phyloP scores from a whole-genome alignment of 768 basidiomycete species.

The Mycena maculata region DNA sequence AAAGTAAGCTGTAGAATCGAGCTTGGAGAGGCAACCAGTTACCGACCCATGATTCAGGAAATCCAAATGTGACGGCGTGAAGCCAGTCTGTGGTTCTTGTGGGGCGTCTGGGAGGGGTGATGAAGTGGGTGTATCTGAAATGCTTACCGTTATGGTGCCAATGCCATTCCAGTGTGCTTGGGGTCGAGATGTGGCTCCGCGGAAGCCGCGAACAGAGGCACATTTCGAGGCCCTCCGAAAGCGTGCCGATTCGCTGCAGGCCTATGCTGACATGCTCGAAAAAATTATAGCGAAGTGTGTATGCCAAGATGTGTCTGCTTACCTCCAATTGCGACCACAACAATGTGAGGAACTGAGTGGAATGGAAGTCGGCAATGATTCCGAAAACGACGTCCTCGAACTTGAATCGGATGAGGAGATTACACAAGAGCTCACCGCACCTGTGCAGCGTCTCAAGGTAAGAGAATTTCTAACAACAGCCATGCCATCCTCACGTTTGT shows the following conservation, averaged over 20 bases:
- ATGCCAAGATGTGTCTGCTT: slow-evolving; percentile 27
- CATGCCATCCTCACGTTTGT: neutral
- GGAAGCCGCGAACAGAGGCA: slow-evolving; percentile 28
- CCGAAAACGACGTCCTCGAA: neutral
- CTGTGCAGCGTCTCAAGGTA: slow-evolving; percentile 27
- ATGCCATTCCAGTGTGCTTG: slow-evolving; percentile 6
- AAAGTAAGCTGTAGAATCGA: neutral
- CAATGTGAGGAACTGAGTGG: neutral
- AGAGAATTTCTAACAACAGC: neutral
- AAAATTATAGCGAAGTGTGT: slow-evolving; percentile 17
- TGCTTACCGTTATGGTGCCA: neutral
- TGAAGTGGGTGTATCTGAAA: neutral
- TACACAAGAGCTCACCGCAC: slow-evolving; percentile 21
- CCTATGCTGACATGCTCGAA: slow-evolving; percentile 15
- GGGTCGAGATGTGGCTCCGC: slow-evolving; percentile 7
- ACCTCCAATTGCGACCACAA: slow-evolving; percentile 14
- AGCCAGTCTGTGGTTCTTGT: slow-evolving; percentile 27
- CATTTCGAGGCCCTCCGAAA: slow-evolving; percentile 34
- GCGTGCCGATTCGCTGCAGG: slow-evolving; percentile 27
- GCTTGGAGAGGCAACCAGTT: too few species aligned
- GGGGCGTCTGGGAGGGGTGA: slow-evolving; percentile 11
- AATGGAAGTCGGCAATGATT: slow-evolving; percentile 2
- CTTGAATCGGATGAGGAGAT: slow-evolving; percentile 29
- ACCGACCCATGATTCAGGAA: slow-evolving; percentile 25
- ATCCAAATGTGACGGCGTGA: slow-evolving; percentile 28